A percentile compares a stretch with the other conserved stretches of the same genome.
Evolutionary conservation across 441 rosid species (phyloP).

Genomic region (Flueggea neowawraea): DNA sequence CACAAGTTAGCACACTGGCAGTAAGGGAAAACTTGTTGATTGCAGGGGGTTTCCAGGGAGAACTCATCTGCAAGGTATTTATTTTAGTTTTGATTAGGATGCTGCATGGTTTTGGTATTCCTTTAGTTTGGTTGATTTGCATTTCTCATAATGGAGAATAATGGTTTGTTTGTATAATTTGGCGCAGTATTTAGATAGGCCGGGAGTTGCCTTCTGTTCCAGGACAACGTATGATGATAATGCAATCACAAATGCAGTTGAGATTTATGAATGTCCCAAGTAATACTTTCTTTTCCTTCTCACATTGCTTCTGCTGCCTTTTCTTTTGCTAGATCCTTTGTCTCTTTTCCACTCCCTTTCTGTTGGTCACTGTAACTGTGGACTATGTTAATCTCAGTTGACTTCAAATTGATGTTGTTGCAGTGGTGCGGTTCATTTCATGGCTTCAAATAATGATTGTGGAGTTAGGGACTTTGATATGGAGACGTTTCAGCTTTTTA

Average conservation of each 20-base stretch:
- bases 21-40: constrained; percentile 79
- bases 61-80: constrained; percentile 88
- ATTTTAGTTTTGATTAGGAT: neutral
- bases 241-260: constrained; percentile 91
- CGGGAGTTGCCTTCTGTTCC: too few relatives aligned
- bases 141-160: neutral
- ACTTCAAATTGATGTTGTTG: constrained; percentile 2
- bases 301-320: too few relatives aligned
- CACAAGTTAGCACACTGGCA: constrained; percentile 95
- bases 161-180: neutral
- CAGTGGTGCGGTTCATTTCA: constrained; percentile 82
- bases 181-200: constrained; percentile 73
- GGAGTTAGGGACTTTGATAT: constrained; percentile 80
- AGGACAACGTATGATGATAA: constrained; percentile 86
- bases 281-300: constrained; percentile 18
- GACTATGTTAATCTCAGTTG: too few relatives aligned
- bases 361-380: too few relatives aligned
- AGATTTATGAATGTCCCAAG: constrained; percentile 78
- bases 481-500: constrained; percentile 62
- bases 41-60: constrained; percentile 98
- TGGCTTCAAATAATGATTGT: constrained; percentile 81
- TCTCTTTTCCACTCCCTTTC: too few relatives aligned
- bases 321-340: too few relatives aligned
- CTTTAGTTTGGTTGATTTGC: neutral
- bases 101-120: neutral